A percentile compares a stretch with the other conserved stretches of the same genome.
Evolutionary conservation across 2,329 filamentous ascomycete species (phyloP).

Genomic region (Thielaviopsis cerberus): DNA sequence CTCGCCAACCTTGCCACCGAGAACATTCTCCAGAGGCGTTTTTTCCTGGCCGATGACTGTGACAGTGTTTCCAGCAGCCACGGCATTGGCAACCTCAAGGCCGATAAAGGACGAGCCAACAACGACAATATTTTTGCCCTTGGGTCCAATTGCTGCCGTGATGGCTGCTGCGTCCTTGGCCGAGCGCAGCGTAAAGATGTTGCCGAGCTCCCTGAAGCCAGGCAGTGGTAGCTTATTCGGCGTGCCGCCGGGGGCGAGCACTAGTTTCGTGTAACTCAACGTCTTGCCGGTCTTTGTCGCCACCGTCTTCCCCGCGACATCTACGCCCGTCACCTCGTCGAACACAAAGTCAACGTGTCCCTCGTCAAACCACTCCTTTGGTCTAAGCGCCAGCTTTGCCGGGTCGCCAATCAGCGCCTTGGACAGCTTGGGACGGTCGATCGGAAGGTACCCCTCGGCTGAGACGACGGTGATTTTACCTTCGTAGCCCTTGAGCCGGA

Average conservation of each 20-base stretch:
- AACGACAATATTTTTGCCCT: slow-evolving; percentile 80
- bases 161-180: slow-evolving; percentile 66
- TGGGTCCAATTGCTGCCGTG: slow-evolving; percentile 57
- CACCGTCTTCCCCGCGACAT: slow-evolving; percentile 58
- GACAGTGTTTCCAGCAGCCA: slow-evolving; percentile 61
- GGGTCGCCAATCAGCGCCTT: slow-evolving; percentile 76
- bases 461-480: slow-evolving; percentile 70
- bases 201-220: slow-evolving; percentile 61
- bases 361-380: slow-evolving; percentile 56
- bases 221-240: slow-evolving; percentile 58
- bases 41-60: slow-evolving; percentile 78
- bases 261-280: slow-evolving; percentile 68
- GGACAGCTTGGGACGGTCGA: slow-evolving; percentile 88
- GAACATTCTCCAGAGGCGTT: slow-evolving; percentile 66
- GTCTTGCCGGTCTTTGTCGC: slow-evolving; percentile 54
- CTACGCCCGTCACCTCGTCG: slow-evolving; percentile 51
- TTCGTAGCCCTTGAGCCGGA: slow-evolving; percentile 63
- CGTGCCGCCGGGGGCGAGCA: slow-evolving; percentile 73
- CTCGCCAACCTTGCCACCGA: slow-evolving; percentile 63
- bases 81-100: slow-evolving; percentile 87
- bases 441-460: slow-evolving; percentile 67
- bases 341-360: slow-evolving; percentile 38
- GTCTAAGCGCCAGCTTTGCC: slow-evolving; percentile 58
- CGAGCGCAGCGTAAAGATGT: slow-evolving; percentile 70
- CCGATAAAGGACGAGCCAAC: slow-evolving; percentile 92